Evolutionary conservation across 805 yeast genomes (phyloP).

Genomic region (Hanseniaspora osmophila): DNA sequence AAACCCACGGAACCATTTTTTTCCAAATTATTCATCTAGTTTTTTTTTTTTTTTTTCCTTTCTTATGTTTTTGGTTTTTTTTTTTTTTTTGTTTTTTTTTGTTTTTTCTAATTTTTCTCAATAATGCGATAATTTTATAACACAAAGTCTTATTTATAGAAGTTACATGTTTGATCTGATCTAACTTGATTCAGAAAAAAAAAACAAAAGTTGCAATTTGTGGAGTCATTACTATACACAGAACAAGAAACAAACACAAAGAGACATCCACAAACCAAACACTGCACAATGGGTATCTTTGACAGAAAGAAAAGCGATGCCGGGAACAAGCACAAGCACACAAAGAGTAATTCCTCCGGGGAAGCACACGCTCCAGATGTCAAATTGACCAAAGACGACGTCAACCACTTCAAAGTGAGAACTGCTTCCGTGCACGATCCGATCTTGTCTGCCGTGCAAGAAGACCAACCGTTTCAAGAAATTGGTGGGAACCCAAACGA

Average conservation of each 20-base stretch:
- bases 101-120: too few species aligned
- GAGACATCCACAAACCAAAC: not conserved
- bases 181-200: too few species aligned
- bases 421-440: constrained; percentile 75
- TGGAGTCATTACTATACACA: too few species aligned
- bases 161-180: too few species aligned
- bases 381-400: constrained; percentile 37
- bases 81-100: too few species aligned
- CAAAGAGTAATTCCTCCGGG: constrained; percentile 11
- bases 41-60: too few species aligned
- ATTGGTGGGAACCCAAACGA: constrained; percentile 25
- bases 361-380: constrained; percentile 21
- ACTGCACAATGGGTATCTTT: not conserved
- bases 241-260: not conserved
- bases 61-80: too few species aligned
- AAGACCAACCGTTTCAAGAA: constrained; percentile 88
- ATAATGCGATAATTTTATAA: too few species aligned
- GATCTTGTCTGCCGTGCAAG: constrained; percentile 83
- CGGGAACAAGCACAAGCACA: constrained; percentile 17
- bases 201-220: too few species aligned
- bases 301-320: constrained; percentile 10
- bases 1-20: too few species aligned
- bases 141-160: too few species aligned
- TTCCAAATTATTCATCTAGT: too few species aligned
- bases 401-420: constrained; percentile 43